Percentiles rank a stretch among this genome's conserved stretches.
Conservation (phyloP, 768 basidiomycete genomes). For the Neoboletus magnificus region DNA sequence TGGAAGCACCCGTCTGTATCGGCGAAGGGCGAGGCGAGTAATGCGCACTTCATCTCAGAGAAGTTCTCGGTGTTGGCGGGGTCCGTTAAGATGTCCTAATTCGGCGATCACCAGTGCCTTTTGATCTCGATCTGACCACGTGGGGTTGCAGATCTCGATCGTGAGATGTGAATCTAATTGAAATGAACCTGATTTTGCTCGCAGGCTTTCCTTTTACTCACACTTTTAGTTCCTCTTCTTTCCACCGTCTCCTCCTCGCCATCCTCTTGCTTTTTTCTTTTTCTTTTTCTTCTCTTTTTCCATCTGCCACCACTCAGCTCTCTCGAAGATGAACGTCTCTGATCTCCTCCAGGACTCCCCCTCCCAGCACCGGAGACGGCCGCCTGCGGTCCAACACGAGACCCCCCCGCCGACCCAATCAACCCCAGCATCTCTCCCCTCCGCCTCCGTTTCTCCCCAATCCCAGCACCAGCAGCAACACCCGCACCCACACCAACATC, state of each 20-base stretch:
- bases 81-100: background rate
- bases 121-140: slow-evolving; percentile 33
- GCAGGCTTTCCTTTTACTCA: slow-evolving; percentile 28
- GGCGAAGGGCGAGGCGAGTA: background rate
- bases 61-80: no score
- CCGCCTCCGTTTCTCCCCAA: slow-evolving; percentile 32
- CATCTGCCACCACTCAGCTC: background rate
- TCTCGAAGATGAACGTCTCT: slow-evolving; percentile 57
- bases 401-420: slow-evolving; percentile 27
- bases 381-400: slow-evolving; percentile 26
- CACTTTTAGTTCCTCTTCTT: slow-evolving; percentile 26
- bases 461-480: slow-evolving; percentile 30
- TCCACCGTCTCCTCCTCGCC: slow-evolving; percentile 16
- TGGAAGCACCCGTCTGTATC: background rate
- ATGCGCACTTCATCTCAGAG: background rate
- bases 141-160: slow-evolving; percentile 30
- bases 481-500: slow-evolving; percentile 17
- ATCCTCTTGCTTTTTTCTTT: background rate
- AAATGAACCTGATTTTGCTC: slow-evolving; percentile 33
- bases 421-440: slow-evolving; percentile 21
- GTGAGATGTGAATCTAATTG: slow-evolving; percentile 34
- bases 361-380: slow-evolving; percentile 47
- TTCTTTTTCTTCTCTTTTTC: background rate
- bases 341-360: slow-evolving; percentile 68
- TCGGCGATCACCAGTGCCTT: slow-evolving; percentile 11